Evolutionary conservation across 257 asterid genomes (phyloP), one percentile per base, ranked within the genome.

Genomic region (Nicotiana noctiflora): DNA sequence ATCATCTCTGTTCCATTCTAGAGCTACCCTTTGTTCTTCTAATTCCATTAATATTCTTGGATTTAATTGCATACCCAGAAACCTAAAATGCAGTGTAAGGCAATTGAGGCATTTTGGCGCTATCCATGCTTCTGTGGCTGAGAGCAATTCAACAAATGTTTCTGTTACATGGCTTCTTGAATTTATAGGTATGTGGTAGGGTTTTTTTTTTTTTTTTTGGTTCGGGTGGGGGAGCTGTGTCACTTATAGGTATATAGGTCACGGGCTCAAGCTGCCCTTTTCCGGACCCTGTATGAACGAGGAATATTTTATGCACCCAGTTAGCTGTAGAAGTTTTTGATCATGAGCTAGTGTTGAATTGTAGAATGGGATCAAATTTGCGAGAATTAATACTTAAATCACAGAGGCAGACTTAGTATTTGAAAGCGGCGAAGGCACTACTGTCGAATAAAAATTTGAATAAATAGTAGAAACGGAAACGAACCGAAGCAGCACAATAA

Each of bases 141-240:
- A 87, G 40, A 83, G 44, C 79, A 80, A 60, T 49, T 78, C 90
- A 2, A 40, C 85, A 10, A 83, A 67, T 83, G 80, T 46, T 79
- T 88, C 92, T 13, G 84, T 86, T 4, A 87, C 88, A 88, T 95
- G 98, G 98, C 77, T 93, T 86, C 95, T 95, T 88, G 86, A 93
- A 83, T 96, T 96, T 80, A 85, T 93, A 14, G 97, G 98, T 93
- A 25, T 25, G 87, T 83, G 14, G 37, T 4, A 31, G 29, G 0
- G 11, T 13, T 17, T n/a, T 57, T 18, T 14, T 37, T 78, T 32
- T 31, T 23, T 29, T 9, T 49, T 4, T 46, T 60, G n/a, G n/a
- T n/a, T n/a, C n/a, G n/a, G n/a, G n/a, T n/a, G n/a, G n/a, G n/a
- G n/a, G n/a, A n/a, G n/a, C n/a, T n/a, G n/a, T n/a, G n/a, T n/a